A percentile compares a stretch with the other conserved stretches of the same genome.
phyloP scores from a whole-genome alignment of 768 basidiomycete genomes.

The Panellus pusillus region DNA sequence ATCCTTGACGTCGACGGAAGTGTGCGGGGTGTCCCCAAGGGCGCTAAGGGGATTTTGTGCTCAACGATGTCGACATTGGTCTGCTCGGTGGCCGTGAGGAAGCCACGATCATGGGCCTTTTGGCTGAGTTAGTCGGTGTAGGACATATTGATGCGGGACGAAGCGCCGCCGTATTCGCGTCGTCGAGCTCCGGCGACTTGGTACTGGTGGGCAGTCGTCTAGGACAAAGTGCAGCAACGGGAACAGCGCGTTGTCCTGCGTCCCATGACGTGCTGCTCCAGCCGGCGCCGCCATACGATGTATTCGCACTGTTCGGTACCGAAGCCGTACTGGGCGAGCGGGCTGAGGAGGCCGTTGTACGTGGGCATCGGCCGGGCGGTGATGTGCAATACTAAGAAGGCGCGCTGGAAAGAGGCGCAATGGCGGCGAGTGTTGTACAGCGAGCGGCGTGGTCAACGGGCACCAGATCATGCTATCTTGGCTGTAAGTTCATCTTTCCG shows the following conservation, averaged over 20 bases:
- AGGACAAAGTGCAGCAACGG: conserved; percentile 96
- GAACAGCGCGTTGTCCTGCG: conserved; percentile 95
- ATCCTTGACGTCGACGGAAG: conserved; percentile 54
- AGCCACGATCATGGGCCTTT: no score
- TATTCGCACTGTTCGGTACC: conserved; percentile 80
- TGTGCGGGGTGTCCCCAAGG: conserved; percentile 42
- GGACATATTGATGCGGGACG: no score
- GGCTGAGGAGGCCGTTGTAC: conserved; percentile 82
- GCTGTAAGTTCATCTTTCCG: background rate
- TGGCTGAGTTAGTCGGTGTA: no score
- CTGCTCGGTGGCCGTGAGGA: conserved; percentile 37
- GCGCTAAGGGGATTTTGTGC: conserved; percentile 45
- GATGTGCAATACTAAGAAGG: conserved; percentile 73
- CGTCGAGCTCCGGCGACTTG: conserved; percentile 88
- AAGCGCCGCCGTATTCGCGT: conserved; percentile 77
- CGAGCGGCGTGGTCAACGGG: conserved; percentile 95
- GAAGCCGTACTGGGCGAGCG: conserved; percentile 81
- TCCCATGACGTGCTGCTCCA: conserved; percentile 94
- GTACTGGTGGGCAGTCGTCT: conserved; percentile 97
- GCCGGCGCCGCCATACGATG: conserved; percentile 83
- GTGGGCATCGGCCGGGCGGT: conserved; percentile 84
- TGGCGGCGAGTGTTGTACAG: conserved; percentile 71
- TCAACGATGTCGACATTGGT: conserved; percentile 59
- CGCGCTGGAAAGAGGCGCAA: conserved; percentile 52
- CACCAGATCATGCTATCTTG: conserved; percentile 70